These are phyloP conservation scores for Benincasa hispida DNA, from an alignment of 306 rosid genomes.

Conservation along the genomic window DNA sequence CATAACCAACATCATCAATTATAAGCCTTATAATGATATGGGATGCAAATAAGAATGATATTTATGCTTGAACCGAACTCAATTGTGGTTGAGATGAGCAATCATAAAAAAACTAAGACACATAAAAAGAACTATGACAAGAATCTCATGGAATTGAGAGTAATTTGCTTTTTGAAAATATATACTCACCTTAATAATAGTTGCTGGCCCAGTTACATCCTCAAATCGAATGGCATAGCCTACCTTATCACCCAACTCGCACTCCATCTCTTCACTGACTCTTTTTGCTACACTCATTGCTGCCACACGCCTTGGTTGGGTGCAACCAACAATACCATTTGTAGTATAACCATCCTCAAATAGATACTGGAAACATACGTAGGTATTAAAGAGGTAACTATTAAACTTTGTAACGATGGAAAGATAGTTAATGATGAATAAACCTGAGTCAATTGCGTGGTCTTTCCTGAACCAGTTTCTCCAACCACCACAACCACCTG, in stretches of 20 bases:
- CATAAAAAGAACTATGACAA: neutral
- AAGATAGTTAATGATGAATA: constrained; percentile 4
- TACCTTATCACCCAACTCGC: constrained; percentile 80
- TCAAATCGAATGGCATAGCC: constrained; percentile 99
- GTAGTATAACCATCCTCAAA: constrained; percentile 82
- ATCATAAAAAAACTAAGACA: neutral
- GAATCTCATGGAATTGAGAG: neutral
- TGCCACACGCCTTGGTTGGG: constrained; percentile 99
- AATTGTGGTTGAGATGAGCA: neutral
- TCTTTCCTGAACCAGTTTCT: constrained; percentile 99
- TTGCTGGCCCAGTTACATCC: constrained; percentile 88
- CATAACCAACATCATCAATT: neutral
- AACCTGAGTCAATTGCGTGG: constrained; percentile 96
- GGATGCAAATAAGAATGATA: neutral
- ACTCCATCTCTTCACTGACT: constrained; percentile 98
- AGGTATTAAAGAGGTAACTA: neutral
- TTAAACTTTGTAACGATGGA: neutral
- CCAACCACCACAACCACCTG: constrained; percentile 93
- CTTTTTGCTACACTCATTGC: constrained; percentile 99
- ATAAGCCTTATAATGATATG: neutral
- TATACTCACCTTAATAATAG: constrained; percentile 62
- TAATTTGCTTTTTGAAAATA: neutral
- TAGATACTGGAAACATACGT: constrained; percentile 55
- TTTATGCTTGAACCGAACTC: neutral
- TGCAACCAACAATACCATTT: constrained; percentile 78